A percentile compares a stretch with the other conserved stretches of the same genome.
phyloP scores from a whole-genome alignment of 73 alveolate genomes.

The Tetrahymena elliotti region DNA sequence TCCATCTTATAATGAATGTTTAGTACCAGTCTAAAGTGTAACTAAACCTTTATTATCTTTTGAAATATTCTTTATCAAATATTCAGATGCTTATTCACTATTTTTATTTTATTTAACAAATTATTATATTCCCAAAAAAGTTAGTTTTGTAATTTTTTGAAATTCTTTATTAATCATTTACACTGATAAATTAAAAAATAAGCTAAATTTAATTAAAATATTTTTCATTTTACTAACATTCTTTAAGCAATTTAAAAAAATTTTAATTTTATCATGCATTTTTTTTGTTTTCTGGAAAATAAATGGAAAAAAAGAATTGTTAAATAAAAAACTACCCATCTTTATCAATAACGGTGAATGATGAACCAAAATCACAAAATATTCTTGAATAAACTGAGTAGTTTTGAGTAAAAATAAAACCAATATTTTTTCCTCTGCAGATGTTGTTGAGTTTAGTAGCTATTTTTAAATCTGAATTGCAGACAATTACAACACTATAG shows the following conservation, averaged over 20 bases:
- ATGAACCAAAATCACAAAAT: conserved; percentile 73
- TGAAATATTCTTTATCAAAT: conserved; percentile 28
- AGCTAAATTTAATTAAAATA: too few relatives aligned
- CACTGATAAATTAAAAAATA: too few relatives aligned
- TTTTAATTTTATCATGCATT: too few relatives aligned
- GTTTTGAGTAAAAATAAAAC: conserved; percentile 61
- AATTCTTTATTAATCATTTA: too few relatives aligned
- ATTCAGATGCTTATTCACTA: conserved; percentile 79
- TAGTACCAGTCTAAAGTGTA: conserved; percentile 6
- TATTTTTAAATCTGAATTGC: conserved; percentile 37
- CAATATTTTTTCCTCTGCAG: conserved; percentile 60
- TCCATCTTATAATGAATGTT: conserved; percentile 55
- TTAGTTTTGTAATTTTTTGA: too few relatives aligned
- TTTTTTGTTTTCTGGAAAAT: neutral
- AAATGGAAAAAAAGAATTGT: too few relatives aligned
- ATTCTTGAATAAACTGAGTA: conserved; percentile 68
- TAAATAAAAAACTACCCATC: conserved; percentile 56
- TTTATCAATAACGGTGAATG: conserved; percentile 63
- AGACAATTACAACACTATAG: conserved; percentile 57
- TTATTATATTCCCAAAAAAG: conserved; percentile 50
- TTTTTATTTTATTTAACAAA: neutral
- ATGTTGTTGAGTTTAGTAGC: conserved; percentile 43
- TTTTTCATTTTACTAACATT: too few relatives aligned
- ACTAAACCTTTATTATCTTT: conserved; percentile 45
- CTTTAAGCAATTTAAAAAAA: too few relatives aligned